These are phyloP conservation scores for Aspergillus sp. DNA, from an alignment of 2,329 filamentous ascomycete species.

Conservation along the genomic window DNA sequence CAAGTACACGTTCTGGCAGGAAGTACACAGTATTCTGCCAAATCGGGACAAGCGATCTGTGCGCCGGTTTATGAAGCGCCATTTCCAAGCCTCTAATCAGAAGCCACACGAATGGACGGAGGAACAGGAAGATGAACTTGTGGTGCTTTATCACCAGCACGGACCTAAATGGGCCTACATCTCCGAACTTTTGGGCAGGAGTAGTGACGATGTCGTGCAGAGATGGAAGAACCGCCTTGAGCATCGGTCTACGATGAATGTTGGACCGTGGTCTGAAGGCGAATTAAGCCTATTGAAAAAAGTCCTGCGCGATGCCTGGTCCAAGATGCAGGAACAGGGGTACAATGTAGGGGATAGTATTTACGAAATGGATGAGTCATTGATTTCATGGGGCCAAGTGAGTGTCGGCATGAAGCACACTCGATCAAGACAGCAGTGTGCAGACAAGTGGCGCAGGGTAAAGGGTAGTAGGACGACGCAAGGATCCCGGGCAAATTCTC, in stretches of 20 bases:
- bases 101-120: constrained; percentile 40
- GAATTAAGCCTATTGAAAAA: constrained; percentile 32
- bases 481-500: not conserved
- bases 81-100: constrained; percentile 40
- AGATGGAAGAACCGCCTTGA: constrained; percentile 45
- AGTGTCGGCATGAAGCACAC: constrained; percentile 29
- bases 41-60: constrained; percentile 38
- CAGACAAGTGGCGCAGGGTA: constrained; percentile 41
- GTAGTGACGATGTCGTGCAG: constrained; percentile 43
- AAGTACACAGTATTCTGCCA: constrained; percentile 37
- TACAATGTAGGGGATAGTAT: constrained; percentile 33
- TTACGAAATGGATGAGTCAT: constrained; percentile 36
- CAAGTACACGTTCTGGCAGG: constrained; percentile 38
- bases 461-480: constrained; percentile 2
- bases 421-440: constrained; percentile 41
- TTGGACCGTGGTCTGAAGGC: constrained; percentile 37
- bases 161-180: constrained; percentile 41
- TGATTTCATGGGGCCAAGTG: constrained; percentile 33
- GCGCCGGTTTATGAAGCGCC: constrained; percentile 43
- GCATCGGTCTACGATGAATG: constrained; percentile 35
- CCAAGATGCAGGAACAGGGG: constrained; percentile 16
- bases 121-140: constrained; percentile 43
- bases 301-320: constrained; percentile 26
- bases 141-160: constrained; percentile 28
- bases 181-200: constrained; percentile 38